Conservation (phyloP, 345 rosid species). For the Eucalyptus curtisii region DNA sequence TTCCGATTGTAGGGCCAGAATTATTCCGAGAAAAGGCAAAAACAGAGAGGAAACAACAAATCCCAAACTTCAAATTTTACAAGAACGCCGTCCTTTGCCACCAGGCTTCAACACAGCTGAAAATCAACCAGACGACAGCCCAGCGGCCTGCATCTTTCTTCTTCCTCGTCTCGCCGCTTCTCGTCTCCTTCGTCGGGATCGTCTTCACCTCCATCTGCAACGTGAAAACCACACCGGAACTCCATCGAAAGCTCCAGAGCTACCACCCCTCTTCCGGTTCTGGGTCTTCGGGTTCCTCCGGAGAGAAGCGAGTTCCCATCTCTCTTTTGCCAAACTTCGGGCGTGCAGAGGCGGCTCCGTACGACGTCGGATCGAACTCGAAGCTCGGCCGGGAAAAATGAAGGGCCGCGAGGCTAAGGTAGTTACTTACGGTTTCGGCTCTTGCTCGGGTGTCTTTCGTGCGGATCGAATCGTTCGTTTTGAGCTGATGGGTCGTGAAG, state of each 20-base stretch:
- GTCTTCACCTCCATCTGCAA: not conserved
- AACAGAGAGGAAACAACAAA: not conserved
- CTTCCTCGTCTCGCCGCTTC: not conserved
- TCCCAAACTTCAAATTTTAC: not conserved
- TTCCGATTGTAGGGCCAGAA: not conserved
- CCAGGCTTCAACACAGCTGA: not conserved
- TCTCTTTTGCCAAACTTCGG: not conserved
- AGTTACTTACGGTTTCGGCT: not conserved
- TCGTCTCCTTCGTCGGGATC: not conserved
- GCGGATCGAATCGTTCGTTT: not conserved
- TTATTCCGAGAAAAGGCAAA: not conserved
- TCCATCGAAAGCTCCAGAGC: not conserved
- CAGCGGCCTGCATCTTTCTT: not conserved
- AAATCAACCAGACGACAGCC: not conserved
- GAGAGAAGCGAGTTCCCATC: not conserved
- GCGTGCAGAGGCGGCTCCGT: not conserved
- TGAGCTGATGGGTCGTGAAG: not conserved
- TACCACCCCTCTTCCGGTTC: not conserved
- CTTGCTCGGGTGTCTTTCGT: not conserved
- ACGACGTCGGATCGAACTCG: not conserved
- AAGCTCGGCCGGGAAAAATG: not conserved
- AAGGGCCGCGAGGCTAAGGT: not conserved
- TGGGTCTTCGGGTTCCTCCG: not conserved
- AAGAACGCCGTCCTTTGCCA: fast-evolving
- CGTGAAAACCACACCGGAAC: not conserved